Evolutionary conservation across 1,284 basidiomycete genomes (phyloP).

Genomic region (Flammula alnicola): DNA sequence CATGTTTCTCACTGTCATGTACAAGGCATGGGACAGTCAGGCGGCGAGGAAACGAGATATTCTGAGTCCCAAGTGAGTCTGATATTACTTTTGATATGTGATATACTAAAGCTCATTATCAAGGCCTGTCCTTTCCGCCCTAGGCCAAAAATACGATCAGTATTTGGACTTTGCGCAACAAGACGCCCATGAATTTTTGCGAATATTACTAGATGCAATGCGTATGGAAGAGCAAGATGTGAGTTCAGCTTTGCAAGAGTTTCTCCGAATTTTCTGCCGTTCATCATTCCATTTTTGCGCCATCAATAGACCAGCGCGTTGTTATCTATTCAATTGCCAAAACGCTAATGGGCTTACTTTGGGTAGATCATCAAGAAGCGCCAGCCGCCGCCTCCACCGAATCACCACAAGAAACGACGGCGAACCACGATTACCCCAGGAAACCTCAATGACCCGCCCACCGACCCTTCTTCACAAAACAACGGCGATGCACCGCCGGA

Average conservation of each 20-base stretch:
- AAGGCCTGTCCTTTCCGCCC: constrained; percentile 65
- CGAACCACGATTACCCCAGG: constrained; percentile 36
- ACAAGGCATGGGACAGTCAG: constrained; percentile 65
- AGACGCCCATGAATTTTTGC: constrained; percentile 92
- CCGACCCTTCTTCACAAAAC: too few species aligned
- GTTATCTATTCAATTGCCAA: too few species aligned
- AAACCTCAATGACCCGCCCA: constrained; percentile 13
- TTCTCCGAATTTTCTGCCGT: constrained; percentile 11
- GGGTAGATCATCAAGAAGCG: constrained; percentile 78
- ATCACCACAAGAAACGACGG: constrained; percentile 44
- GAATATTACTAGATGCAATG: constrained; percentile 91
- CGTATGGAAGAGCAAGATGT: constrained; percentile 95
- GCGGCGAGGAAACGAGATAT: constrained; percentile 49
- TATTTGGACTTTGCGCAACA: constrained; percentile 93
- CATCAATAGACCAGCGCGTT: too few species aligned
- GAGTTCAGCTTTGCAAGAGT: constrained; percentile 41
- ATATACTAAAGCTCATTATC: constrained; percentile 19
- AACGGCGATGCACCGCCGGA: constrained; percentile 37
- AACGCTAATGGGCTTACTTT: too few species aligned
- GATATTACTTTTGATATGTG: constrained; percentile 6
- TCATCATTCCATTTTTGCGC: too few species aligned
- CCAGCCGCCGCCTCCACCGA: constrained; percentile 58
- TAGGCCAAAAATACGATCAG: constrained; percentile 90
- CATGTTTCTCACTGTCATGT: constrained; percentile 59
- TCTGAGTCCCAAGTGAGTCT: constrained; percentile 67